Evolutionary conservation across 805 yeast genomes (phyloP).

Genomic region (Jamesozyma spencerorum): DNA sequence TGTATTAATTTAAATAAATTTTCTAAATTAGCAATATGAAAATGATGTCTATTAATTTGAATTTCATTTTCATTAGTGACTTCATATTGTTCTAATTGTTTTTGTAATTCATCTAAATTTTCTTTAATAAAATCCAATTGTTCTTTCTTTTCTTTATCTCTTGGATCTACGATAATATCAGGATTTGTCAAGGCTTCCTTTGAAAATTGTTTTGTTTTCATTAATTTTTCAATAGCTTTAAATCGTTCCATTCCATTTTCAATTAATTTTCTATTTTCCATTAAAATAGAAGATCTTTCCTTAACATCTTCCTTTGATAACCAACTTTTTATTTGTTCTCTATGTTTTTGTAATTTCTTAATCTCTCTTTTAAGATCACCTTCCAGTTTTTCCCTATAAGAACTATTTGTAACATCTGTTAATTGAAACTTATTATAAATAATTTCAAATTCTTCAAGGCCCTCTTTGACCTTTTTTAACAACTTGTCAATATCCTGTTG

Average conservation of each 20-base stretch:
- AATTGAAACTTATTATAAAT: constrained; percentile 72
- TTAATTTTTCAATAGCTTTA: constrained; percentile 85
- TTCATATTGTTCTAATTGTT: constrained; percentile 72
- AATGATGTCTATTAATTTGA: constrained; percentile 60
- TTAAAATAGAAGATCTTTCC: constrained; percentile 64
- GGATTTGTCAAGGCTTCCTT: constrained; percentile 82
- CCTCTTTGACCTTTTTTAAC: constrained; percentile 86
- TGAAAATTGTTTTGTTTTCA: constrained; percentile 89
- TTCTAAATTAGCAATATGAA: constrained; percentile 74
- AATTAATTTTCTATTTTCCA: constrained; percentile 66
- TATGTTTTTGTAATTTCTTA: constrained; percentile 82
- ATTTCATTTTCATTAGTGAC: constrained; percentile 48
- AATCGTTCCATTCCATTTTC: constrained; percentile 88
- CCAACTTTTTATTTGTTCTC: constrained; percentile 96
- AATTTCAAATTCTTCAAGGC: constrained; percentile 74
- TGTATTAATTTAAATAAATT: constrained; percentile 66
- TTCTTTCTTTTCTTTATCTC: constrained; percentile 69
- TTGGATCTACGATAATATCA: constrained; percentile 56
- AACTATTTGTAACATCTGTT: constrained; percentile 55
- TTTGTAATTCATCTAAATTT: constrained; percentile 68
- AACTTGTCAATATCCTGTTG: constrained; percentile 83
- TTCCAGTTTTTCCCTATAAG: constrained; percentile 91
- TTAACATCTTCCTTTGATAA: constrained; percentile 83
- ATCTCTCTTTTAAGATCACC: constrained; percentile 88
- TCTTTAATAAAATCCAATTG: constrained; percentile 59